Percentiles rank a stretch among this genome's conserved stretches.
These are phyloP conservation scores for Amborella trichopoda DNA, from an alignment of 164 flowering plant genomes.

Conservation along the genomic window DNA sequence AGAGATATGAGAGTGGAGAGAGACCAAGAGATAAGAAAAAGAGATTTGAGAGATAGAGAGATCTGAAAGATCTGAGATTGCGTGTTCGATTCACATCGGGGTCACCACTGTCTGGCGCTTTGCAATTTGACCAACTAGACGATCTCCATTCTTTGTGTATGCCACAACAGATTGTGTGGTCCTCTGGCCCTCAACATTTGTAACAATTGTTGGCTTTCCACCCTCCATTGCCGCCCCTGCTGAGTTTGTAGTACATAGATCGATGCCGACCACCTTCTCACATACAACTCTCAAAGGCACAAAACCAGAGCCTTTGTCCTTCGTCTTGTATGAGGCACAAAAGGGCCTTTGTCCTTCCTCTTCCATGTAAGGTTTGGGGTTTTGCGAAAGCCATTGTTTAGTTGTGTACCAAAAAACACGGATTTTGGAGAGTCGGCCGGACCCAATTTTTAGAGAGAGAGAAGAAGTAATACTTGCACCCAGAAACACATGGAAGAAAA, in stretches of 20 bases:
- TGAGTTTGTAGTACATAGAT: conserved; percentile 56
- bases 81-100: too few relatives aligned
- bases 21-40: too few relatives aligned
- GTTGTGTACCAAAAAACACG: conserved; percentile 23
- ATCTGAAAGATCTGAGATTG: too few relatives aligned
- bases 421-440: conserved; percentile 8
- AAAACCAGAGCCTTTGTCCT: neutral
- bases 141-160: conserved; percentile 76
- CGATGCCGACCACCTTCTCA: conserved; percentile 64
- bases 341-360: too few relatives aligned
- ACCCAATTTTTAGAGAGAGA: too few relatives aligned
- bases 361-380: conserved; percentile 6
- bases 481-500: too few relatives aligned
- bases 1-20: too few relatives aligned
- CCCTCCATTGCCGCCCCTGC: conserved; percentile 75
- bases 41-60: too few relatives aligned
- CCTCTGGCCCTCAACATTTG: conserved; percentile 59
- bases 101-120: conserved; percentile 91
- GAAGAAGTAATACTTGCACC: too few relatives aligned
- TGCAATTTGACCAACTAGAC: conserved; percentile 91
- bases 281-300: conserved; percentile 31
- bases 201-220: conserved; percentile 73
- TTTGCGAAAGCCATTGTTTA: conserved; percentile 1
- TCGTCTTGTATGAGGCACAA: too few relatives aligned
- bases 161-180: conserved; percentile 99